A percentile compares a stretch with the other conserved stretches of the same genome.
Evolutionary conservation across 495 filamentous ascomycete species (phyloP).

Genomic region (Talaromyces nanjingensis): DNA sequence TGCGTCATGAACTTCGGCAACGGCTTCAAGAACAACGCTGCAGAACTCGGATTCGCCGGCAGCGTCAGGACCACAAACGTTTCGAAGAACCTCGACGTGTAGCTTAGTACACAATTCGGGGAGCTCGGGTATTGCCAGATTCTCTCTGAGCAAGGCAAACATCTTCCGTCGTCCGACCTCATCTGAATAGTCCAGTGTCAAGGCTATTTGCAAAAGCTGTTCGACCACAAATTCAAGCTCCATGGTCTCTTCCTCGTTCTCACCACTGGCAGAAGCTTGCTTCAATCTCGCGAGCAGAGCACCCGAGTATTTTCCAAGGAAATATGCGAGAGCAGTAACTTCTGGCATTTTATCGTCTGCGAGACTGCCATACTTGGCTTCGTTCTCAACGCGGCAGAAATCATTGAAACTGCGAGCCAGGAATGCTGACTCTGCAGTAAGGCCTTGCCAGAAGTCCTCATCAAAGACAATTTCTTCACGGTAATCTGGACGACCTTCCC

Average conservation of each 20-base stretch:
- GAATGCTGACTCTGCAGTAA: conserved; percentile 82
- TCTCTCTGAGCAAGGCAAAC: conserved; percentile 81
- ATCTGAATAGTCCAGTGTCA: conserved; percentile 88
- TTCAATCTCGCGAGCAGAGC: conserved; percentile 63
- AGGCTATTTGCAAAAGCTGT: conserved; percentile 86
- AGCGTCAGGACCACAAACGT: conserved; percentile 67
- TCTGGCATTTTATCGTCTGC: conserved; percentile 92
- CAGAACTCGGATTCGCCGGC: conserved; percentile 90
- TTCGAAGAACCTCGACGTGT: conserved; percentile 71
- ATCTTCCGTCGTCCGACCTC: conserved; percentile 93
- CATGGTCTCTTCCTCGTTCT: conserved; percentile 69
- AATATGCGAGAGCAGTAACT: conserved; percentile 80
- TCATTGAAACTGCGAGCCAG: conserved; percentile 88
- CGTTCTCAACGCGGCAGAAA: conserved; percentile 68
- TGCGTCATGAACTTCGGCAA: conserved; percentile 92
- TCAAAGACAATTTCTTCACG: conserved; percentile 73
- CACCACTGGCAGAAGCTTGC: conserved; percentile 43
- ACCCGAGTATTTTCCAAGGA: conserved; percentile 71
- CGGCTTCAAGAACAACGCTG: conserved; percentile 82
- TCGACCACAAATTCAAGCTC: conserved; percentile 93
- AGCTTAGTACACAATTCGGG: conserved; percentile 91
- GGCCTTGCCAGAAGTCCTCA: conserved; percentile 78
- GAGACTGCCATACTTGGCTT: conserved; percentile 61
- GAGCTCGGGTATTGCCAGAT: conserved; percentile 75
- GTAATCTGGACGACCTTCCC: conserved; percentile 90